phyloP scores from a whole-genome alignment of 345 rosid species.

The Combretum micranthum region DNA sequence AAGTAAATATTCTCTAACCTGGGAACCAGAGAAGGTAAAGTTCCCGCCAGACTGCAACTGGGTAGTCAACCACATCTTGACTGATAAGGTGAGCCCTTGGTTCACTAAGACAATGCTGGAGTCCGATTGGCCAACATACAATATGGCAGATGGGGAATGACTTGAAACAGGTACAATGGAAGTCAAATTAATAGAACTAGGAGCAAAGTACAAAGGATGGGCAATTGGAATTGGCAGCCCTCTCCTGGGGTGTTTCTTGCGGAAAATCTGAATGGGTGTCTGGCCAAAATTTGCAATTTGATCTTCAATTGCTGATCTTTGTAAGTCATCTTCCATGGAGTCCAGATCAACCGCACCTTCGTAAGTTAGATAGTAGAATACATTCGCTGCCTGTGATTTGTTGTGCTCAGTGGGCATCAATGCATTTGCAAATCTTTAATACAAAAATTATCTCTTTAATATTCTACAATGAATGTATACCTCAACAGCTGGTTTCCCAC shows the following conservation, averaged over 20 bases:
- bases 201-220: conserved; percentile 87
- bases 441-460: neutral
- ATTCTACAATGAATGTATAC: conserved; percentile 22
- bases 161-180: conserved; percentile 52
- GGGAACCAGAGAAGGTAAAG: conserved; percentile 85
- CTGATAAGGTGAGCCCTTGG: conserved; percentile 83
- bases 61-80: conserved; percentile 92
- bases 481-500: conserved; percentile 98
- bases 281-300: conserved; percentile 99
- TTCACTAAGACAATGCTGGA: conserved; percentile 74
- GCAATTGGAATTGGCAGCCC: conserved; percentile 97
- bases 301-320: conserved; percentile 93
- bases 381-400: conserved; percentile 79
- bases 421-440: neutral
- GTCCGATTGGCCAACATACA: conserved; percentile 63
- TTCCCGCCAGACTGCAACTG: conserved; percentile 92
- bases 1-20: conserved; percentile 30
- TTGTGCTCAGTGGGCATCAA: conserved; percentile 6
- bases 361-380: conserved; percentile 90
- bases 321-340: conserved; percentile 85
- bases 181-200: conserved; percentile 79
- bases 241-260: conserved; percentile 92
- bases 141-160: conserved; percentile 59
- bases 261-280: conserved; percentile 91
- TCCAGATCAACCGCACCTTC: conserved; percentile 93